Evolutionary conservation across 805 yeast genomes (phyloP), one percentile per base, ranked within the genome.

Genomic region (Brettanomyces nanus): DNA sequence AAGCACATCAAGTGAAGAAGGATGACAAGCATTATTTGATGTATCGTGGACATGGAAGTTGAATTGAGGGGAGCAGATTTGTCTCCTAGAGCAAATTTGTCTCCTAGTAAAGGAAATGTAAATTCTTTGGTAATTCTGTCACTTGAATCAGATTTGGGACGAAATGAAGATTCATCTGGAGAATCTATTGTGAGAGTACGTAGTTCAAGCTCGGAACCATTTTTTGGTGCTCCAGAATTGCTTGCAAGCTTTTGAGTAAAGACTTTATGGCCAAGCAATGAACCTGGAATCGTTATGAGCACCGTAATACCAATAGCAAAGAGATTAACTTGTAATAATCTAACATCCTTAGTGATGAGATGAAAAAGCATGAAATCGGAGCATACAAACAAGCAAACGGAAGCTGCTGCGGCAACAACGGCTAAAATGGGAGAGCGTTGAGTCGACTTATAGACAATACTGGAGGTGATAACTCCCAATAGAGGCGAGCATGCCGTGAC

Each of bases 401-500:
- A 10, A n/a, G 23, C 20, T 4, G 19, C 25, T 6, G 26, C 31
- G 3, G 19, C 22, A 19, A 26, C 11, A 26, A 25, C 9, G 25
- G 21, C 13, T 10, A 21, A 15, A 19, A 9, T 13, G 18, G 28
- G 11, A 28, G 23, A 14, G 5, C 31, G 6, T 2, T 4, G 22
- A 31, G 17, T 9, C 27, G 15, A 14, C 11, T 28, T 29, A 21
- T n/a, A 5, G 28, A 13, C 9, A 6, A 28, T 7, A n/a, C 18
- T 6, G 6, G 19, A 21, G 27, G 28, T 11, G n/a, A 21, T 20
- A 28, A 35, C 13, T 5, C 38, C 38, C 28, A 35, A 15, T 13
- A 35, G 33, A 10, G 38, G 38, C 4, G 38, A 28, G 15, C 22
- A 11, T 7, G 29, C 17, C 4, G 33, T 33, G 4, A 21, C 17